Evolutionary conservation across 1,284 basidiomycete genomes (phyloP), one percentile per base, ranked within the genome.

Genomic region (Abortiporus biennis): DNA sequence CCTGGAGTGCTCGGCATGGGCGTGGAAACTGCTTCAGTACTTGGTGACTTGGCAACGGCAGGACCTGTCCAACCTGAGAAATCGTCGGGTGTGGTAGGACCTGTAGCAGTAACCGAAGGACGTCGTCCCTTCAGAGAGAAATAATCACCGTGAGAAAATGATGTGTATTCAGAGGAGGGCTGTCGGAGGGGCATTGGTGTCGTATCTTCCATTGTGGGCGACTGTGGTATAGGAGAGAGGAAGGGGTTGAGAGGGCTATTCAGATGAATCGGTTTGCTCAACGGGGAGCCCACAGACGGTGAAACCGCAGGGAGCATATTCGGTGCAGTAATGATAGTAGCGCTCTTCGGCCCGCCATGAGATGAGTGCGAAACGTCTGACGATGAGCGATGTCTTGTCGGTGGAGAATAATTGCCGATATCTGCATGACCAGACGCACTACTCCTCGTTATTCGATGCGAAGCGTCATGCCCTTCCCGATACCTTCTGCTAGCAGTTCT

Each of bases 221-320:
- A 67, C 42, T 68, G 68, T 1, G 64, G 57, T 9, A 62, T 67
- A 12, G 57, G 55, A 8, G 53, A 61, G 15, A 71, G 56, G 2
- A 50, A 42, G 1, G 55, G 48, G 6, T 58, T 57, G 3, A 54
- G 55, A 2, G 12, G 6, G 20, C 12, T 16, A 54, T 27, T n/a
- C n/a, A n/a, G n/a, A n/a, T n/a, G n/a, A n/a, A n/a, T n/a, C n/a
- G n/a, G n/a, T n/a, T n/a, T n/a, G n/a, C n/a, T n/a, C n/a, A n/a
- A n/a, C n/a, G n/a, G n/a, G n/a, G n/a, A n/a, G n/a, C n/a, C n/a
- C n/a, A 72, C 56, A 2, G 59, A 55, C 1, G 80, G 81, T 12
- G 77, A 66, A 12, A 81, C 61, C 1, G 86, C 85, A 0, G 84
- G 86, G 2, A 75, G 63, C n/a, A 85, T 73, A 54, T 83, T 72